These are phyloP conservation scores for Fusarium continuum DNA, from an alignment of 2,329 filamentous ascomycete species.

Conservation along the genomic window DNA sequence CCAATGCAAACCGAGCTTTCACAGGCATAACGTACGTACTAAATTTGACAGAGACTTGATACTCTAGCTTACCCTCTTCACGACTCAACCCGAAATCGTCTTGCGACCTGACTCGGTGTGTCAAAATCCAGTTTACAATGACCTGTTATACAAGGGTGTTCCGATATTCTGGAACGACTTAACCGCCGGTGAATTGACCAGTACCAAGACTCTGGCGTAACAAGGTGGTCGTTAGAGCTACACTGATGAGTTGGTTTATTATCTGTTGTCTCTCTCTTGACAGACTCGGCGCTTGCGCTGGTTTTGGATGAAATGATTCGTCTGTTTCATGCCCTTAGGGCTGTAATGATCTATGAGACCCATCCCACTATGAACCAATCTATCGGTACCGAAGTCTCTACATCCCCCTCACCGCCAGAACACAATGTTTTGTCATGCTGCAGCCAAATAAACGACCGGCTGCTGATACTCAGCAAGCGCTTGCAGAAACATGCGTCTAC, in stretches of 20 bases:
- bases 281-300: slow-evolving; percentile 11
- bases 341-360: slow-evolving; percentile 9
- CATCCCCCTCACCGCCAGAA: slow-evolving; percentile 29
- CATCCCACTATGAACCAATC: slow-evolving; percentile 4
- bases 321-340: slow-evolving; percentile 29
- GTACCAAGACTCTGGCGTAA: background rate
- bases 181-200: slow-evolving; percentile 3
- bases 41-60: background rate
- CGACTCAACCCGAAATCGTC: background rate
- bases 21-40: background rate
- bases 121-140: background rate
- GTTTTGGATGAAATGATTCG: background rate
- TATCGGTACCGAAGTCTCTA: slow-evolving; percentile 8
- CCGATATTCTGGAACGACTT: slow-evolving; percentile 1
- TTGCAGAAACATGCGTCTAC: slow-evolving; percentile 25
- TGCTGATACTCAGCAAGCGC: slow-evolving; percentile 26
- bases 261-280: background rate
- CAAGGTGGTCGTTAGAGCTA: background rate
- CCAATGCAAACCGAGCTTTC: background rate
- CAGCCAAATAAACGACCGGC: slow-evolving; percentile 12
- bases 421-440: slow-evolving; percentile 3
- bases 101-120: background rate
- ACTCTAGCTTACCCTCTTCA: background rate
- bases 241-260: background rate
- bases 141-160: background rate